Base-by-base conservation (phyloP, 2,329 filamentous ascomycete genomes). In the Tolypocladium paradoxum region DNA sequence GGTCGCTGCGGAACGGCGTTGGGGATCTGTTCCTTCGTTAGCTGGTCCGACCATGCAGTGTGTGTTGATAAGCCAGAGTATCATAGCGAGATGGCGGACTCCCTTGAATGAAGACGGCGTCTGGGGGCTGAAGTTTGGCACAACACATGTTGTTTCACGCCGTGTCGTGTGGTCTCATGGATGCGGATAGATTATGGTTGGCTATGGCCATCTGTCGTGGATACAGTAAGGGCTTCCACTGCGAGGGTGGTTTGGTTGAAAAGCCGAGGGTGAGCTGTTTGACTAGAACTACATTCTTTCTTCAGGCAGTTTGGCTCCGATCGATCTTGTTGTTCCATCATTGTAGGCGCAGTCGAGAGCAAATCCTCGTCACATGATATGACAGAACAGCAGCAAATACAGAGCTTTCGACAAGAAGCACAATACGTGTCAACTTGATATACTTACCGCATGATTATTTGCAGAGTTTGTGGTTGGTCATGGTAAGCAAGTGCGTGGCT, bases 11-110 rank as follows among this genome's bases (percentile, higher is more conserved):
- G 55, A 84, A 84, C 62, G 82, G 82, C 47, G 76, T 73, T 57
- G 78, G 78, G 45, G 83, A 85, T 63, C 73, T 86, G 63, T 85
- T 85, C 70, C 76, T 85, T 58, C 68, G 67, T 64, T 72, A 67
- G 68, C 57, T 4, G 36, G 27, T 18, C 16, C 31, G 45, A 24
- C 20, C 8, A 24, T 24, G 48, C 14, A 31, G 18, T 20, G 20
- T 20, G 36, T 52, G 51, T 37, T 48, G 48, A 48, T 37, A 51
- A 43, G 43, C 18, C 27, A 20, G 27, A 27, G 48, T 6, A 29
- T 43, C 22, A 27, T 52, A 27, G 34, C 53, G 46, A 45, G 40
- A 45, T 24, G 48, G 11, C 31, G 46, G 34, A 45, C 38, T 50
- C 31, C 14, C 48, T 29, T 20, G 20, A 40, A 48, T 48, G 27